Percentiles rank a stretch among this genome's conserved stretches.
These are phyloP conservation scores for Mortierella hygrophila DNA, from an alignment of 192 early-diverging fungal genomes.

Conservation along the genomic window DNA sequence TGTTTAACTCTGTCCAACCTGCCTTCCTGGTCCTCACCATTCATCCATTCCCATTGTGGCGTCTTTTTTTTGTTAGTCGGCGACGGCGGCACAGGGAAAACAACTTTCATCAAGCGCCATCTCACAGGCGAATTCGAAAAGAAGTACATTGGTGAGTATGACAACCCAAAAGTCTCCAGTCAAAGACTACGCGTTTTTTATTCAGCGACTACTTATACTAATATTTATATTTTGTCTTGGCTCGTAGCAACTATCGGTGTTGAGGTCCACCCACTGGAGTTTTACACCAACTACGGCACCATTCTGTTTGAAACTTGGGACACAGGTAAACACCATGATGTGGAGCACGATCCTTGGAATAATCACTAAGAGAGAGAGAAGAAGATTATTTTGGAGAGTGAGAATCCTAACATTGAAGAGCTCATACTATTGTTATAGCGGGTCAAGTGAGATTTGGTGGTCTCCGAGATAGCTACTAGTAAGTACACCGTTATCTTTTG, in stretches of 20 bases:
- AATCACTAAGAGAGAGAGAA: too few species aligned
- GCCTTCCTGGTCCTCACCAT: too few species aligned
- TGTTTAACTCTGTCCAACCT: neutral
- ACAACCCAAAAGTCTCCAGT: constrained; percentile 21
- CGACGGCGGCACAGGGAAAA: constrained; percentile 99
- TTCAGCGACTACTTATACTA: neutral
- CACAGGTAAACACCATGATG: constrained; percentile 60
- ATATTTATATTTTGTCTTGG: constrained; percentile 4
- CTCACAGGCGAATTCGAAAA: constrained; percentile 99
- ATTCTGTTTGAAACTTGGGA: constrained; percentile 99
- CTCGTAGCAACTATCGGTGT: constrained; percentile 95
- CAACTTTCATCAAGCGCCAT: constrained; percentile 99
- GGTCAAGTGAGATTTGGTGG: constrained; percentile 99
- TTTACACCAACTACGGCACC: constrained; percentile 96
- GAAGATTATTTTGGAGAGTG: too few species aligned
- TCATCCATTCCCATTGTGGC: too few species aligned
- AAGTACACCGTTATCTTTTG: constrained; percentile 37
- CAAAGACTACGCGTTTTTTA: neutral
- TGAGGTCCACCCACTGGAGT: constrained; percentile 96
- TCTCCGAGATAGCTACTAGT: constrained; percentile 99
- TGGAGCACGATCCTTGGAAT: too few species aligned
- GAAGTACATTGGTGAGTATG: constrained; percentile 90
- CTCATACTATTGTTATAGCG: constrained; percentile 51
- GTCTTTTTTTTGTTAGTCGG: constrained; percentile 75
- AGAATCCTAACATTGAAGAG: too few species aligned